Percentiles rank a stretch among this genome's conserved stretches.
These are phyloP conservation scores for Carpinus viminea DNA, from an alignment of 306 rosid genomes.

Conservation along the genomic window DNA sequence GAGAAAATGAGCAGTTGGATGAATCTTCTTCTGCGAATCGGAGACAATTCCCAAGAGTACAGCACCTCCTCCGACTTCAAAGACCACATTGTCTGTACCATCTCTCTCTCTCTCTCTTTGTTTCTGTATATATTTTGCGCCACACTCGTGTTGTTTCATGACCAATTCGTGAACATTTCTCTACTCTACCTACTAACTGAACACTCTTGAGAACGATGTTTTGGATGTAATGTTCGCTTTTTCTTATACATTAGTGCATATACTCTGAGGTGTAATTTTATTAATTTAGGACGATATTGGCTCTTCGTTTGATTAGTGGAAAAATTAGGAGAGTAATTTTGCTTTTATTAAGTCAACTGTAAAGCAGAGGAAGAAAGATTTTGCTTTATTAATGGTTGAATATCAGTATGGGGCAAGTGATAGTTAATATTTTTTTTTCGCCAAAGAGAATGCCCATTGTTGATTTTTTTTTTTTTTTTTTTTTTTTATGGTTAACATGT, in stretches of 20 bases:
- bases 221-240: constrained; percentile 44
- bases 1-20: constrained; percentile 72
- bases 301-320: background rate
- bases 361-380: no score
- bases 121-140: background rate
- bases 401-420: no score
- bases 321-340: background rate
- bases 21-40: constrained; percentile 86
- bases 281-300: background rate
- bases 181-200: constrained; percentile 6
- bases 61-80: constrained; percentile 78
- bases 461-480: background rate
- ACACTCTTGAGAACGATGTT: constrained; percentile 42
- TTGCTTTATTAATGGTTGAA: background rate
- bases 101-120: background rate
- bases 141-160: background rate
- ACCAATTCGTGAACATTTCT: background rate
- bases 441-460: background rate
- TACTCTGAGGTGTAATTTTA: background rate
- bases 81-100: constrained; percentile 78
- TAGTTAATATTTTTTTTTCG: no score
- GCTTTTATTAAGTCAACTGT: background rate
- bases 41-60: constrained; percentile 82
- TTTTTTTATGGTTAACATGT: no score
- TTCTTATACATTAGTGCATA: constrained; percentile 3